Evolutionary conservation across 2,329 filamentous ascomycete species (phyloP).

Genomic region (Cladophialophora immunda): DNA sequence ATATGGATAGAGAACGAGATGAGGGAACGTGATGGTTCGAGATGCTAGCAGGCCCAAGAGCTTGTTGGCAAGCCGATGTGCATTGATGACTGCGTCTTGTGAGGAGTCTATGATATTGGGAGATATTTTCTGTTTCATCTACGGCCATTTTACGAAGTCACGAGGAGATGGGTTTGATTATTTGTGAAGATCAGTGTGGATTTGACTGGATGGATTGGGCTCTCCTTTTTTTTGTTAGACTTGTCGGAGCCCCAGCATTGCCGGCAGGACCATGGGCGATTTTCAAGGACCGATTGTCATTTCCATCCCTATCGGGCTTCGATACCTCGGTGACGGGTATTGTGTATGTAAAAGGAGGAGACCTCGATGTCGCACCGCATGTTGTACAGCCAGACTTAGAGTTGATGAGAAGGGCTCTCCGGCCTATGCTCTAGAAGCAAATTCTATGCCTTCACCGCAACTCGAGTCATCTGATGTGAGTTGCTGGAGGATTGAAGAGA

Average conservation of each 20-base stretch:
- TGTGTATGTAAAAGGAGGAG: conserved; percentile 5
- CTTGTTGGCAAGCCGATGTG: neutral
- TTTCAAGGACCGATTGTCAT: neutral
- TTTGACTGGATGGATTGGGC: neutral
- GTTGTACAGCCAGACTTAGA: conserved; percentile 1
- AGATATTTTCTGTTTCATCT: conserved; percentile 8
- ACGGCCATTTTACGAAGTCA: conserved; percentile 15
- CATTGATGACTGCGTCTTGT: conserved; percentile 4
- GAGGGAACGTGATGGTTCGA: too few relatives aligned
- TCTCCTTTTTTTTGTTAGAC: neutral
- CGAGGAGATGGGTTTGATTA: conserved; percentile 6
- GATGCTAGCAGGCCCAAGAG: neutral
- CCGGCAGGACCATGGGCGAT: conserved; percentile 2
- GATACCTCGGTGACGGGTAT: neutral
- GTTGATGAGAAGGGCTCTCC: neutral
- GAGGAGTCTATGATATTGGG: neutral
- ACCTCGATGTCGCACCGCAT: neutral
- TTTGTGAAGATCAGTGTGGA: neutral
- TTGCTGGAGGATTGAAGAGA: neutral
- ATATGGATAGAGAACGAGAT: conserved; percentile 22
- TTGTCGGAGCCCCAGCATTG: neutral
- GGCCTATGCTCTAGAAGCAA: neutral
- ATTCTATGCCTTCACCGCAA: neutral
- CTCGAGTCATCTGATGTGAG: conserved; percentile 2
- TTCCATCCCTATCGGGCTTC: neutral